phyloP scores from a whole-genome alignment of 2,329 filamentous ascomycete species.

The Phyllosticta capitalensis region DNA sequence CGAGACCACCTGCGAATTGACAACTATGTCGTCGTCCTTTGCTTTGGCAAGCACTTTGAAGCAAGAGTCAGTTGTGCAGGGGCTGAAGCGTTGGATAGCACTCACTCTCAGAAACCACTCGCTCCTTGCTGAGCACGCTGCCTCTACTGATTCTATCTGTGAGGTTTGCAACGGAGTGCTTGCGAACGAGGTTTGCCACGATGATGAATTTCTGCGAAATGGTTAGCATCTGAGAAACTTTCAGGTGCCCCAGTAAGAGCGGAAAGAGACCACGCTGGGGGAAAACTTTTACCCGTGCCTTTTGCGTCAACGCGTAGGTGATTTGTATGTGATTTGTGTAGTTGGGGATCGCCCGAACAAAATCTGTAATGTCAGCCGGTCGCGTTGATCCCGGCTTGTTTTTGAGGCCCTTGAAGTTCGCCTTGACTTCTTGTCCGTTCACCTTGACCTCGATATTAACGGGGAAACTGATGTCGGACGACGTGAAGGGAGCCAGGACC shows the following conservation, averaged over 20 bases:
- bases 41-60: slow-evolving; percentile 65
- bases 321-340: slow-evolving; percentile 74
- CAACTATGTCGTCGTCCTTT: slow-evolving; percentile 78
- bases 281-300: slow-evolving; percentile 40
- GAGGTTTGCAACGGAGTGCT: slow-evolving; percentile 61
- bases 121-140: slow-evolving; percentile 67
- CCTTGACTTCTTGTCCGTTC: slow-evolving; percentile 78
- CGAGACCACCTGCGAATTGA: slow-evolving; percentile 80
- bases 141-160: slow-evolving; percentile 56
- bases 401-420: slow-evolving; percentile 89
- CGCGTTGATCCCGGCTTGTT: slow-evolving; percentile 93
- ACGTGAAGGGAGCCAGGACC: slow-evolving; percentile 18
- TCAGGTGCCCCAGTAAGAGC: not conserved
- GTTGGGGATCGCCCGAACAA: slow-evolving; percentile 58
- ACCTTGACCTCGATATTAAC: slow-evolving; percentile 87
- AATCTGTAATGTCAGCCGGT: slow-evolving; percentile 79
- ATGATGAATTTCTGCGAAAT: slow-evolving; percentile 38
- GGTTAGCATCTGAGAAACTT: not conserved
- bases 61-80: not conserved
- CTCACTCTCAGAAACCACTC: slow-evolving; percentile 77
- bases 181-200: slow-evolving; percentile 64
- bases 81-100: slow-evolving; percentile 11
- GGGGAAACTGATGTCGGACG: slow-evolving; percentile 72
- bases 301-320: slow-evolving; percentile 84
- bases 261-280: not conserved